Evolutionary conservation across 163 green algal genomes (phyloP).

Genomic region (Scenedesmus sp.): DNA sequence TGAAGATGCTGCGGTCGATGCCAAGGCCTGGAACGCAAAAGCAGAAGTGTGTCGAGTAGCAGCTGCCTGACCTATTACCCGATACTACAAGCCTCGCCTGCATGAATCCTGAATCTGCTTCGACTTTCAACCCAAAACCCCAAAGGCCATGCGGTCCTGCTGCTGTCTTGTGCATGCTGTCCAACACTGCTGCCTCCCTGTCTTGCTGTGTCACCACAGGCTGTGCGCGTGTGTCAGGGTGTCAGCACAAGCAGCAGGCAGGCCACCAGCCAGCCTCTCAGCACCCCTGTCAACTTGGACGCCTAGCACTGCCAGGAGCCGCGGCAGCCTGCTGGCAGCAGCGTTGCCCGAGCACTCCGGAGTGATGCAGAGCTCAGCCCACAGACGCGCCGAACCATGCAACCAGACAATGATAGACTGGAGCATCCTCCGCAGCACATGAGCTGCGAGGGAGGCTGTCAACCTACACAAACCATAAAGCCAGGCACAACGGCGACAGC

Average conservation of each 20-base stretch:
- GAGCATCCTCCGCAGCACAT: neutral
- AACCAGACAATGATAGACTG: neutral
- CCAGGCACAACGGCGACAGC: neutral
- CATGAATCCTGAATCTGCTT: neutral
- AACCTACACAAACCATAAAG: neutral
- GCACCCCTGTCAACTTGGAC: neutral
- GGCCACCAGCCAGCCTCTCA: neutral
- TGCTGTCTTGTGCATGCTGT: neutral
- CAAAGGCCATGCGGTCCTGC: neutral
- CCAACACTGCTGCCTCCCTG: neutral
- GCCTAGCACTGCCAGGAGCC: neutral
- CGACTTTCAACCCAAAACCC: neutral
- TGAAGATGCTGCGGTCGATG: neutral
- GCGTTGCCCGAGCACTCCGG: neutral
- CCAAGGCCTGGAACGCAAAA: neutral
- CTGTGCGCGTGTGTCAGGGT: neutral
- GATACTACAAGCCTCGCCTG: neutral
- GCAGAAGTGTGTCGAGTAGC: neutral
- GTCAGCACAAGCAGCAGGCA: neutral
- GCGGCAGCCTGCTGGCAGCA: neutral
- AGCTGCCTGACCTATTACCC: neutral
- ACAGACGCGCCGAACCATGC: neutral
- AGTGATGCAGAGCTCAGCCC: neutral
- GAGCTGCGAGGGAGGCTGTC: neutral
- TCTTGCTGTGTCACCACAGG: neutral